Percentiles rank a stretch among this genome's conserved stretches.
These are phyloP conservation scores for Russula lepida DNA, from an alignment of 768 basidiomycete genomes.

Conservation along the genomic window DNA sequence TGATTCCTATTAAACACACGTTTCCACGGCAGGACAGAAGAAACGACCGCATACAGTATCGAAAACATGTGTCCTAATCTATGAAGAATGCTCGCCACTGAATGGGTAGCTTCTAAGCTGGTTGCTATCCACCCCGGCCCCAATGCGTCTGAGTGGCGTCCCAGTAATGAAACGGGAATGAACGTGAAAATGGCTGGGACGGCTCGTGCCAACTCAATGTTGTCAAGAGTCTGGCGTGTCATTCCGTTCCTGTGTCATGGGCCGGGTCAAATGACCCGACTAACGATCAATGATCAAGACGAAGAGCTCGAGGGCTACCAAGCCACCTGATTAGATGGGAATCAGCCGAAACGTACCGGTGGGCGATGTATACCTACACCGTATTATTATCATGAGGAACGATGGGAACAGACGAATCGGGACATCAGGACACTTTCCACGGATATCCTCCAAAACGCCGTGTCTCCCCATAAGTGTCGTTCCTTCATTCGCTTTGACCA, in stretches of 20 bases:
- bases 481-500: neutral
- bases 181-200: neutral
- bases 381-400: neutral
- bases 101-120: conserved; percentile 1
- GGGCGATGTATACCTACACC: too few relatives aligned
- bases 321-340: neutral
- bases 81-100: neutral
- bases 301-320: neutral
- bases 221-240: neutral
- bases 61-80: neutral
- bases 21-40: neutral
- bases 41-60: neutral
- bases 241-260: neutral
- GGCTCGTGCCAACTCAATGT: conserved; percentile 1
- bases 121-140: neutral
- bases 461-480: neutral
- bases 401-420: neutral
- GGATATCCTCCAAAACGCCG: neutral
- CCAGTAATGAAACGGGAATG: conserved; percentile 13
- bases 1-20: conserved; percentile 8
- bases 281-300: neutral
- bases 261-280: neutral
- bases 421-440: neutral
- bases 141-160: neutral
- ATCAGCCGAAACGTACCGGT: neutral